Base-by-base conservation (phyloP, 371 early-diverging fungal genomes). In the Sporodiniella umbellata region DNA sequence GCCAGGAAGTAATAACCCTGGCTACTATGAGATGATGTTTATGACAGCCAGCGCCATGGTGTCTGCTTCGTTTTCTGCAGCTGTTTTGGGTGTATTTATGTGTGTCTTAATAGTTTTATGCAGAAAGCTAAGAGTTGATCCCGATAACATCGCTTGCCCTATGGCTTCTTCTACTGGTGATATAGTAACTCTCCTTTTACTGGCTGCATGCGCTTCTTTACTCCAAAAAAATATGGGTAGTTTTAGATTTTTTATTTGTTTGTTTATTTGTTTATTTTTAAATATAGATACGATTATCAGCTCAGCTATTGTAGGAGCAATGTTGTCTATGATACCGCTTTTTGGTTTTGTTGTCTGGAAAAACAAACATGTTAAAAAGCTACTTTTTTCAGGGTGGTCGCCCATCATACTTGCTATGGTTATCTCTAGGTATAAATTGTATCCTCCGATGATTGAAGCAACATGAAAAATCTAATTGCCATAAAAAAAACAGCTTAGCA, bases 81-180 rank as follows among this genome's bases (percentile, higher is more conserved):
- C 80, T 30, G 64, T 88, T n/a, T 69, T 92, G 3, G 90, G 90
- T 11, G 54, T 80, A 0, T 77, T 90, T 40, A 89, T 88, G 75
- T 82, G 87, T 48, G 71, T 55, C 0, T 77, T 88, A 1, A 83
- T 92, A 23, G 38, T 84, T 12, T 50, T 82, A 14, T 83, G 90
- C 62, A 67, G 85, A 28, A 60, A 58, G 15, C 69, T 78, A 26
- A 64, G 78, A n/a, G 70, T 94, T 22, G 87, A 94, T 60, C 91
- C 94, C 11, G 77, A 83, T 58, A 84, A 84, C 38, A 80, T 84
- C 53, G 85, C 85, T 12, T 83, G 82, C 47, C 86, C 84, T 17
- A 72, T 85, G 71, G 87, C 87, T 3, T 86, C 90, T 8, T 81
- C 83, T 2, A 56, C 87, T 25, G 90, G 90, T 12, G 90, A 90